Evolutionary conservation across 2,329 filamentous ascomycete genomes (phyloP).

Genomic region (Neophaeococcomyces mojaviensis): DNA sequence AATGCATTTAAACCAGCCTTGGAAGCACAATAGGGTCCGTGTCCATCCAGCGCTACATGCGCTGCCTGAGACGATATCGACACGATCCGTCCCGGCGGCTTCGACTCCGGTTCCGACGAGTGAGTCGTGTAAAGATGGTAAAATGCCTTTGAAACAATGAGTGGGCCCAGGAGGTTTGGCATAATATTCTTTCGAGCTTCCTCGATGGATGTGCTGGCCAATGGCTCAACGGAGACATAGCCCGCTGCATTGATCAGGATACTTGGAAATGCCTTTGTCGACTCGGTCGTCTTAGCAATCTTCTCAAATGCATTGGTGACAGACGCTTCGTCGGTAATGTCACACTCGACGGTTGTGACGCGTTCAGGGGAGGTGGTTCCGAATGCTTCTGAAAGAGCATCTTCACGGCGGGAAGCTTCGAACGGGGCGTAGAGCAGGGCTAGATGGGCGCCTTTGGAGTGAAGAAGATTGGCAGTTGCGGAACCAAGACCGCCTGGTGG

Average conservation of each 20-base stretch:
- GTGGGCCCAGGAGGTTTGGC: constrained; percentile 39
- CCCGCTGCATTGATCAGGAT: constrained; percentile 38
- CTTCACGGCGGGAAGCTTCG: constrained; percentile 32
- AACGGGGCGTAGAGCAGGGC: constrained; percentile 43
- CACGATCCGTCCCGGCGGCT: constrained; percentile 37
- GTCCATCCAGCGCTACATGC: constrained; percentile 38
- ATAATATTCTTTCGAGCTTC: constrained; percentile 39
- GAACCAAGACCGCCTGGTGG: constrained; percentile 35
- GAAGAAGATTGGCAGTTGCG: constrained; percentile 35
- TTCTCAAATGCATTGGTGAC: constrained; percentile 38
- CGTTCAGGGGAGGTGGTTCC: constrained; percentile 21
- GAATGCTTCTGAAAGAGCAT: constrained; percentile 33
- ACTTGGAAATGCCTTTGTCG: constrained; percentile 29
- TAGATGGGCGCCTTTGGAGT: constrained; percentile 35
- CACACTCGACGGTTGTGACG: constrained; percentile 36
- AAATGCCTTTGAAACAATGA: constrained; percentile 41
- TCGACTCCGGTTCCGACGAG: constrained; percentile 8
- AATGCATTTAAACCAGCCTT: constrained; percentile 40
- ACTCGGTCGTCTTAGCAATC: constrained; percentile 22
- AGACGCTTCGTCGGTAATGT: constrained; percentile 41
- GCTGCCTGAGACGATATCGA: constrained; percentile 42
- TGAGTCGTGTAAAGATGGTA: constrained; percentile 32
- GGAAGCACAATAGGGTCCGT: constrained; percentile 43
- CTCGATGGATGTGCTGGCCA: constrained; percentile 36
- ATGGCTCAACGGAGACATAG: constrained; percentile 39